Conservation (phyloP, 208 protist genomes). For the Leishmania mexicana region DNA sequence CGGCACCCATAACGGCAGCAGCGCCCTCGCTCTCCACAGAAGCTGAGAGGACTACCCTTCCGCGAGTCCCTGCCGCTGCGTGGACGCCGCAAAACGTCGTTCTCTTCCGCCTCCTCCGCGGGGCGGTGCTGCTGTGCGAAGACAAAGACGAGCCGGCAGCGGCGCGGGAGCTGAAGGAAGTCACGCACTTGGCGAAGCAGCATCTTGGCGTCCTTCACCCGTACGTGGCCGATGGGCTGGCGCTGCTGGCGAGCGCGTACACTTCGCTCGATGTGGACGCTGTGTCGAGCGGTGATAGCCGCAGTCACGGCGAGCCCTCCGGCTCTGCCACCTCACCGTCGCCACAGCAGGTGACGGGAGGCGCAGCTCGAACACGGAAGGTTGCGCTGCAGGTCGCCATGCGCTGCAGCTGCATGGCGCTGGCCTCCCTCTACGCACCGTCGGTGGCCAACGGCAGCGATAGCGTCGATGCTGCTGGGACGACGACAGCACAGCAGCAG, state of each 20-base stretch:
- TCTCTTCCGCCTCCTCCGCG: constrained; percentile 49
- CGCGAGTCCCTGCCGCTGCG: constrained; percentile 1
- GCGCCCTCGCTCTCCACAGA: not conserved
- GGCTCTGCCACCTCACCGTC: not conserved
- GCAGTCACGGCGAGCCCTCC: not conserved
- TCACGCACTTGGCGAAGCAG: constrained; percentile 30
- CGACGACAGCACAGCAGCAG: constrained; percentile 6
- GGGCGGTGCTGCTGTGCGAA: constrained; percentile 34
- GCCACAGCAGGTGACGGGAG: not conserved
- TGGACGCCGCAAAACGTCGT: constrained; percentile 49
- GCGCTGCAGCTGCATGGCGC: constrained; percentile 35
- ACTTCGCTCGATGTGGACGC: constrained; percentile 33
- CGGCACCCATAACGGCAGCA: not conserved
- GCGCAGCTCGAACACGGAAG: constrained; percentile 17
- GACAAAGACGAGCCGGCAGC: constrained; percentile 54
- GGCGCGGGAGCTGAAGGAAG: constrained; percentile 34
- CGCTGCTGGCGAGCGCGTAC: constrained; percentile 30
- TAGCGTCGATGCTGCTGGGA: not conserved
- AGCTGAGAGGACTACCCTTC: not conserved
- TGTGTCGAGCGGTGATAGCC: not conserved
- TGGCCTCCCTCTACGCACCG: constrained; percentile 17
- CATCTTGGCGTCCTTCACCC: constrained; percentile 39
- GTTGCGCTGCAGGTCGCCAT: constrained; percentile 36
- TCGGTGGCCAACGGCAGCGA: not conserved
- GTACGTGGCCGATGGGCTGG: constrained; percentile 31